phyloP scores from a whole-genome alignment of 1,284 basidiomycete species.

The Cutaneotrichosporon cutaneum region DNA sequence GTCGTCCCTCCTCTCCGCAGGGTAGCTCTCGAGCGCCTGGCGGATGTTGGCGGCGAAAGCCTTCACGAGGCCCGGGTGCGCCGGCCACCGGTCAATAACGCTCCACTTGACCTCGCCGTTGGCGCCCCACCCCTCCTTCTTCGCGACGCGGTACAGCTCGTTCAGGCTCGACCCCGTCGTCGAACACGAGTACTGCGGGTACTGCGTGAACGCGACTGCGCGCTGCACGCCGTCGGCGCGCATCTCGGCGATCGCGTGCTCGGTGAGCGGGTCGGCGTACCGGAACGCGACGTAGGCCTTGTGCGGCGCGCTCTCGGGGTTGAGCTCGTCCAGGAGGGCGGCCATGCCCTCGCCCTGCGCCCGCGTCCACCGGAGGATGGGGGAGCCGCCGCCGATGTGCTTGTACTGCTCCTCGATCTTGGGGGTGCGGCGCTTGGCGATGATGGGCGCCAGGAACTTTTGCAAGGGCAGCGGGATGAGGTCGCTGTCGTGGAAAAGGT shows the following conservation, averaged over 20 bases:
- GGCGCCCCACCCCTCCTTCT: slow-evolving; percentile 54
- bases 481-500: slow-evolving; percentile 91
- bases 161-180: slow-evolving; percentile 97
- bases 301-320: slow-evolving; percentile 89
- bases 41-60: slow-evolving; percentile 88
- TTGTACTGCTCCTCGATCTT: slow-evolving; percentile 92
- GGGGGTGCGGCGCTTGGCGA: slow-evolving; percentile 88
- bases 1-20: slow-evolving; percentile 65
- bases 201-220: slow-evolving; percentile 96
- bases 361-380: slow-evolving; percentile 90
- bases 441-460: slow-evolving; percentile 77
- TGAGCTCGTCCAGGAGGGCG: slow-evolving; percentile 84
- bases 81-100: slow-evolving; percentile 97
- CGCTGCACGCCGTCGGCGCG: slow-evolving; percentile 85
- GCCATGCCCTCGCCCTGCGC: slow-evolving; percentile 90
- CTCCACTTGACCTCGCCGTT: slow-evolving; percentile 82
- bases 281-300: slow-evolving; percentile 94
- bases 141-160: slow-evolving; percentile 68
- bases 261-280: slow-evolving; percentile 86
- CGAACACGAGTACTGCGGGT: slow-evolving; percentile 98
- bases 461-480: slow-evolving; percentile 96
- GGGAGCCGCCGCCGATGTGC: slow-evolving; percentile 94
- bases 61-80: slow-evolving; percentile 88
- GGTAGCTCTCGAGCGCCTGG: slow-evolving; percentile 76
- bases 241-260: slow-evolving; percentile 81